These are phyloP conservation scores for Rhododendron kiyosumense DNA, from an alignment of 148 eudicot species.

Conservation along the genomic window DNA sequence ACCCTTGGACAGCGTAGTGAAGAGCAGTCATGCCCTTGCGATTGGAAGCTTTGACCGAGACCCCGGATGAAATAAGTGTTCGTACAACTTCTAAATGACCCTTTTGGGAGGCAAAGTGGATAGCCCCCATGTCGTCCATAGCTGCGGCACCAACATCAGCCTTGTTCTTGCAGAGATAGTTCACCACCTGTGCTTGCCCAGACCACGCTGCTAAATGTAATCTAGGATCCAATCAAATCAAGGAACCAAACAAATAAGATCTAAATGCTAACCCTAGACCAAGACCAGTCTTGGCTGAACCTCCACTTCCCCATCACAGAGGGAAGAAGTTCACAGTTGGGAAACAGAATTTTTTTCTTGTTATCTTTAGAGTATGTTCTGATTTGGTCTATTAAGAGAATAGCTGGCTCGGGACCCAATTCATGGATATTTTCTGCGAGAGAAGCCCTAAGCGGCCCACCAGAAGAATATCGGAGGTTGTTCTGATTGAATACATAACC, in stretches of 20 bases:
- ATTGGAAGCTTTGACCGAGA: slow-evolving; percentile 59
- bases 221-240: slow-evolving; percentile 43
- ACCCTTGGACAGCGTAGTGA: slow-evolving; percentile 92
- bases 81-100: slow-evolving; percentile 83
- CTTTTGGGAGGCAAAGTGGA: slow-evolving; percentile 94
- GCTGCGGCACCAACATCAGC: slow-evolving; percentile 96
- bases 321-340: not conserved
- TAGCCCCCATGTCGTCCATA: slow-evolving; percentile 93
- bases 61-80: slow-evolving; percentile 60
- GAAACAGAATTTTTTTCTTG: not conserved
- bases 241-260: slow-evolving; percentile 27
- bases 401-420: not conserved
- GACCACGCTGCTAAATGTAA: slow-evolving; percentile 98
- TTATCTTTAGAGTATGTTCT: not conserved
- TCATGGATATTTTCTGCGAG: not conserved
- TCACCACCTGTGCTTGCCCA: slow-evolving; percentile 70
- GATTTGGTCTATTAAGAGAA: not conserved
- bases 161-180: slow-evolving; percentile 74
- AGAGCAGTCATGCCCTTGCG: slow-evolving; percentile 94
- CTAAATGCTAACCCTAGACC: not conserved
- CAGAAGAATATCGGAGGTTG: not conserved
- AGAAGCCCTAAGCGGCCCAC: not conserved
- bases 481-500: not conserved
- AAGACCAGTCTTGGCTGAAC: not conserved
- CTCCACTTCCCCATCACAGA: not conserved